Evolutionary conservation across 2,329 filamentous ascomycete genomes (phyloP).

Genomic region (Epichloe aotearoae): DNA sequence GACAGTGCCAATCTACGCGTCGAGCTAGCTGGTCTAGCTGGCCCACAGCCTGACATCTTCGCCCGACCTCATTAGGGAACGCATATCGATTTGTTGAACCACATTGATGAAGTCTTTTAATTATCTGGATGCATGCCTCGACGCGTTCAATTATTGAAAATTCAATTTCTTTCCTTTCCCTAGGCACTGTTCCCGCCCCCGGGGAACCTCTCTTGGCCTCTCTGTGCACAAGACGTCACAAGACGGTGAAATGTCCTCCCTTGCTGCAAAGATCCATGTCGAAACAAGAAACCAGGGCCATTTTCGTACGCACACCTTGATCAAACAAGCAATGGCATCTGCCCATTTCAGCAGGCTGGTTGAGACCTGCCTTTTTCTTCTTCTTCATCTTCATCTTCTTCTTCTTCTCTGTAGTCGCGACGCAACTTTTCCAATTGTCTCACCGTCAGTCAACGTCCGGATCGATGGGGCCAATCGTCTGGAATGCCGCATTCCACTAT

Average conservation of each 20-base stretch:
- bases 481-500: conserved; percentile 6
- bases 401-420: background rate
- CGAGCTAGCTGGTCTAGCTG: too few species aligned
- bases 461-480: conserved; percentile 1
- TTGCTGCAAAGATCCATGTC: background rate
- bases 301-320: background rate
- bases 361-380: background rate
- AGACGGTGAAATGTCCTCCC: background rate
- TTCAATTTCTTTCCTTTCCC: background rate
- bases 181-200: background rate
- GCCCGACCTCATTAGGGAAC: too few species aligned
- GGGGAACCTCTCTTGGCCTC: background rate
- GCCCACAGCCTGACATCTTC: too few species aligned
- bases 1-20: background rate
- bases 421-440: conserved; percentile 1
- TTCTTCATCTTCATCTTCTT: background rate
- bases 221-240: background rate
- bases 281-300: background rate
- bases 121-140: background rate
- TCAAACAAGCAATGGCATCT: background rate
- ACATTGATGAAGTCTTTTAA: background rate
- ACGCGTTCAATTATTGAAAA: conserved; percentile 3
- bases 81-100: background rate
- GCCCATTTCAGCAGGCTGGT: background rate
- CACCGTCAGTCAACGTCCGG: background rate